These are phyloP conservation scores for Anisodus acutangulus DNA, from an alignment of 257 asterid genomes.

Conservation along the genomic window DNA sequence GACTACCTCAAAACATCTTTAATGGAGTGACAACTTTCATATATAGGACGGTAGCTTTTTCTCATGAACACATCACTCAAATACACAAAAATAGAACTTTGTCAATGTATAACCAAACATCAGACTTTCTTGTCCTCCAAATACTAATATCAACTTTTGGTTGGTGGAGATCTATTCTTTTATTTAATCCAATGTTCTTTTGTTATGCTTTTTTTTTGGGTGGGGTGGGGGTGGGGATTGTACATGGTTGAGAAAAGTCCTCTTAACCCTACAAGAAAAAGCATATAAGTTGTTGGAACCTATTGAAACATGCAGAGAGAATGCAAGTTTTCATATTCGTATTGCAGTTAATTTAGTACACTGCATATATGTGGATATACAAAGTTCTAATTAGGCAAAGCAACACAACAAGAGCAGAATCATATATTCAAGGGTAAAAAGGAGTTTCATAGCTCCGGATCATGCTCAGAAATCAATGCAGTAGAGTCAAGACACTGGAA, in stretches of 20 bases:
- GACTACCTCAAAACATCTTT: background rate
- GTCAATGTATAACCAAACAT: background rate
- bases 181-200: too few relatives aligned
- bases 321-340: background rate
- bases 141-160: background rate
- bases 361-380: background rate
- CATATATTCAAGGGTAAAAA: background rate
- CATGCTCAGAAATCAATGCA: constrained; percentile 9
- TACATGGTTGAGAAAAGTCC: background rate
- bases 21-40: background rate
- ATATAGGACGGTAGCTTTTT: background rate
- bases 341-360: background rate
- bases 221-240: background rate
- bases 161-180: background rate
- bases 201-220: background rate
- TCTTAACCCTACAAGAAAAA: background rate
- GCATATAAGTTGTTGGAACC: background rate
- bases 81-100: background rate
- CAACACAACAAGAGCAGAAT: constrained; percentile 9
- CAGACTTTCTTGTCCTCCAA: constrained; percentile 22
- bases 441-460: background rate
- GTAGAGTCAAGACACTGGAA: constrained; percentile 1
- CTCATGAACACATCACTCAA: background rate
- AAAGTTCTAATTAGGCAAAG: background rate
- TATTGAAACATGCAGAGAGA: background rate